Conservation (phyloP, 768 basidiomycete species). For the Termitomyces titanicus region DNA sequence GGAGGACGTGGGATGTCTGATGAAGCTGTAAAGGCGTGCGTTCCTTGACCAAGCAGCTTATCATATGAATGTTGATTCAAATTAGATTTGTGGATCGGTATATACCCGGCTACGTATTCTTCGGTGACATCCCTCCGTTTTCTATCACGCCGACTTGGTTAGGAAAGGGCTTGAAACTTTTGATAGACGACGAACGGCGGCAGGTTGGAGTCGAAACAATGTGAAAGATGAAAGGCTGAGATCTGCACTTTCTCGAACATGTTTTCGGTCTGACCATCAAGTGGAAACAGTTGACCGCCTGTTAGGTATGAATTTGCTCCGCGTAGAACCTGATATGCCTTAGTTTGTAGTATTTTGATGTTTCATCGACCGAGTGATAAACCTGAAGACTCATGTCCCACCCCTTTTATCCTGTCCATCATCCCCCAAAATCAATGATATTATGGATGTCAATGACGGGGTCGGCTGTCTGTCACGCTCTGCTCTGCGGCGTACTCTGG, state of each 20-base stretch:
- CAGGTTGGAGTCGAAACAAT: constrained; percentile 39
- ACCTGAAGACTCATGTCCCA: neutral
- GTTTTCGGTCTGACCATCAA: too few relatives aligned
- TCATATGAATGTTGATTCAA: constrained; percentile 1
- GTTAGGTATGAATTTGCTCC: neutral
- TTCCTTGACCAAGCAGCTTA: constrained; percentile 18
- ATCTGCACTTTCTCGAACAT: too few relatives aligned
- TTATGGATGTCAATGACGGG: neutral
- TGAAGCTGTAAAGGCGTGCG: constrained; percentile 60
- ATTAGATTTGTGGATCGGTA: constrained; percentile 86
- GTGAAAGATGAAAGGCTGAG: constrained; percentile 20
- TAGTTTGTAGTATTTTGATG: neutral
- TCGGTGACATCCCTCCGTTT: constrained; percentile 42
- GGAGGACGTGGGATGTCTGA: constrained; percentile 91
- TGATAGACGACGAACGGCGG: constrained; percentile 51
- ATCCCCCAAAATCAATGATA: neutral
- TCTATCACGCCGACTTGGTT: constrained; percentile 20
- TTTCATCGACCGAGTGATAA: neutral
- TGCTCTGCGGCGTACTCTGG: constrained; percentile 15
- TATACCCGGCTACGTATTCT: constrained; percentile 92
- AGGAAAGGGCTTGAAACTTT: constrained; percentile 48
- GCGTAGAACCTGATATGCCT: neutral
- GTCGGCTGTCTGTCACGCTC: neutral
- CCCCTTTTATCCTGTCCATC: neutral
- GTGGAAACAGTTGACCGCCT: neutral